A percentile compares a stretch with the other conserved stretches of the same genome.
phyloP scores from a whole-genome alignment of 495 filamentous ascomycete species.

The Penicillium egyptiacum region DNA sequence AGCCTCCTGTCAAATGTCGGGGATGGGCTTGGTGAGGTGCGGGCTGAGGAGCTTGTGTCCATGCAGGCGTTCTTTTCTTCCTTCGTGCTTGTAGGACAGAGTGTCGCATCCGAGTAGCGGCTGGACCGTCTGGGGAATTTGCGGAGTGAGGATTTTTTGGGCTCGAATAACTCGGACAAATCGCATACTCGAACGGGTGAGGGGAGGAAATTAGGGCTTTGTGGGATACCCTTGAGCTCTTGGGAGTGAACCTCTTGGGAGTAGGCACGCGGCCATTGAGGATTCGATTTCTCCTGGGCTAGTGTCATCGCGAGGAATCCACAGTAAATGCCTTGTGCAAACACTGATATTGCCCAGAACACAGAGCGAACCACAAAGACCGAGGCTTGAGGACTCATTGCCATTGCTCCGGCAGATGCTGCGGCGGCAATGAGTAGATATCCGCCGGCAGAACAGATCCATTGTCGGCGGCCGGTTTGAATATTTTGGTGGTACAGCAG shows the following conservation, averaged over 20 bases:
- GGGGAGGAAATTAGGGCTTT: constrained; percentile 16
- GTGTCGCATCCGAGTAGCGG: constrained; percentile 39
- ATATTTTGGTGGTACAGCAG: constrained; percentile 28
- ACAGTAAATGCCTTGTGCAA: constrained; percentile 36
- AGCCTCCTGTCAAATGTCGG: constrained; percentile 11
- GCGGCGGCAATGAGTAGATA: constrained; percentile 36
- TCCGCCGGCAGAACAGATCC: constrained; percentile 19
- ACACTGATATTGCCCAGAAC: constrained; percentile 38
- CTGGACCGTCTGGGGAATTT: constrained; percentile 35
- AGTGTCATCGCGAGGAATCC: constrained; percentile 31
- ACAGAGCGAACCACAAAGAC: constrained; percentile 34
- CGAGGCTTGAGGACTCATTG: constrained; percentile 21
- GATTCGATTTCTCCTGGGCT: constrained; percentile 12
- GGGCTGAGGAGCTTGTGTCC: constrained; percentile 24
- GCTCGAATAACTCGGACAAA: constrained; percentile 24
- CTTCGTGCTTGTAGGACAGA: constrained; percentile 30
- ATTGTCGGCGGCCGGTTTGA: constrained; percentile 17
- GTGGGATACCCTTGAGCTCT: constrained; percentile 31
- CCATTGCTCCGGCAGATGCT: constrained; percentile 32
- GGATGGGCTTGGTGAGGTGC: constrained; percentile 19
- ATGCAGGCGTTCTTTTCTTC: constrained; percentile 28
- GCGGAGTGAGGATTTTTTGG: constrained; percentile 25
- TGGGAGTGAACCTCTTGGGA: constrained; percentile 34
- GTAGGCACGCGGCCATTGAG: constrained; percentile 30
- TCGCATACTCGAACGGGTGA: constrained; percentile 11